A percentile compares a stretch with the other conserved stretches of the same genome.
These are phyloP conservation scores for Fusarium sp. DNA, from an alignment of 2,329 filamentous ascomycete species.

Conservation along the genomic window DNA sequence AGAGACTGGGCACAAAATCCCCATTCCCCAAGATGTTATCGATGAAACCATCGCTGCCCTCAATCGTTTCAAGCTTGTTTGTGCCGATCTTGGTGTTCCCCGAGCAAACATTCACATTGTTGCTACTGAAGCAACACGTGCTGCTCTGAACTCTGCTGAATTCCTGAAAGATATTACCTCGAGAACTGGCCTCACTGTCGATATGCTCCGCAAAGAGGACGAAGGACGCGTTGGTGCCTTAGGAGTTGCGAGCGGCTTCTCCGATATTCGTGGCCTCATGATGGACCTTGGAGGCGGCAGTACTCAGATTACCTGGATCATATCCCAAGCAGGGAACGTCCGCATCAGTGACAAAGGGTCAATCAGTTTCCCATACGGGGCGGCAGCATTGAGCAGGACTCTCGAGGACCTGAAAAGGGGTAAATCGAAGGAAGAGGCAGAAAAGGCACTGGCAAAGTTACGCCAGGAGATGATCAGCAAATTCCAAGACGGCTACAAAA, in stretches of 20 bases:
- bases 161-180: conserved; percentile 59
- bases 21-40: conserved; percentile 17
- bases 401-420: conserved; percentile 60
- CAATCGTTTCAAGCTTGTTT: conserved; percentile 46
- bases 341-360: conserved; percentile 66
- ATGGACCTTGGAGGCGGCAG: conserved; percentile 82
- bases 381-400: conserved; percentile 71
- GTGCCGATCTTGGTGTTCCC: conserved; percentile 43
- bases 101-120: conserved; percentile 47
- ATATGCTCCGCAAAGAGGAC: conserved; percentile 73
- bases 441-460: conserved; percentile 58
- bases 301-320: conserved; percentile 77
- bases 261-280: conserved; percentile 70
- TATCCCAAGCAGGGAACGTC: conserved; percentile 62
- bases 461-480: conserved; percentile 63
- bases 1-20: conserved; percentile 19
- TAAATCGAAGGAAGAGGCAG: conserved; percentile 54
- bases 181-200: conserved; percentile 69
- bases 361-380: conserved; percentile 77
- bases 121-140: conserved; percentile 50
- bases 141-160: conserved; percentile 47
- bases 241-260: conserved; percentile 75
- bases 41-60: conserved; percentile 34
- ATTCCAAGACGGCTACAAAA: conserved; percentile 63
- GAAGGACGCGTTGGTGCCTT: conserved; percentile 75